Percentiles rank a stretch among this genome's conserved stretches.
These are phyloP conservation scores for Diplodia scrobiculata DNA, from an alignment of 2,329 filamentous ascomycete species.

Conservation along the genomic window DNA sequence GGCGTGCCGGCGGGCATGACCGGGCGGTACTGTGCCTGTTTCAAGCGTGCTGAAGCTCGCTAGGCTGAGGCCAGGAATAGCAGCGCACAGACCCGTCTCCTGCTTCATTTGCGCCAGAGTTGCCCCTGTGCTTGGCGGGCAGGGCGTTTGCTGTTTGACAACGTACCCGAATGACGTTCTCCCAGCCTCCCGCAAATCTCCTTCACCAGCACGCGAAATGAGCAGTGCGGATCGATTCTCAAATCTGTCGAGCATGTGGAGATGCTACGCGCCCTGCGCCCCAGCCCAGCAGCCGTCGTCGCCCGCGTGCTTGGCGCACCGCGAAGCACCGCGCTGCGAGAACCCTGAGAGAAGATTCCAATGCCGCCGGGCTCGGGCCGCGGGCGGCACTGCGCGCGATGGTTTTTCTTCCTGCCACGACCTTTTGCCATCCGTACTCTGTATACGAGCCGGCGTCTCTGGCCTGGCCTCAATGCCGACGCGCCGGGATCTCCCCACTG, in stretches of 20 bases:
- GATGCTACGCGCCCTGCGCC: slow-evolving; percentile 17
- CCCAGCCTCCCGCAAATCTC: slow-evolving; percentile 28
- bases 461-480: slow-evolving; percentile 10
- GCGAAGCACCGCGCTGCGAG: not conserved
- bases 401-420: not conserved
- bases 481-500: slow-evolving; percentile 9
- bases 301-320: slow-evolving; percentile 3
- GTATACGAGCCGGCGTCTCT: slow-evolving; percentile 4
- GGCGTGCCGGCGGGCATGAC: slow-evolving; percentile 20
- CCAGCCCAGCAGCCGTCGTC: not conserved
- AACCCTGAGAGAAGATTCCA: slow-evolving; percentile 11
- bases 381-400: slow-evolving; percentile 1
- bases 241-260: slow-evolving; percentile 18
- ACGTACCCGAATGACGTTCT: slow-evolving; percentile 27
- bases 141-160: slow-evolving; percentile 25
- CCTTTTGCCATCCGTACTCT: not conserved
- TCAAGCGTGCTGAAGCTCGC: slow-evolving; percentile 25
- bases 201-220: slow-evolving; percentile 27
- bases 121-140: slow-evolving; percentile 25
- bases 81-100: slow-evolving; percentile 18
- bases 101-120: slow-evolving; percentile 26
- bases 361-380: slow-evolving; percentile 8
- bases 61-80: slow-evolving; percentile 23
- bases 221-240: slow-evolving; percentile 20
- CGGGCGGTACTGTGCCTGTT: slow-evolving; percentile 23